Evolutionary conservation across 345 rosid genomes (phyloP), one percentile per base, ranked within the genome.

Genomic region (Tarenaya hassleriana): DNA sequence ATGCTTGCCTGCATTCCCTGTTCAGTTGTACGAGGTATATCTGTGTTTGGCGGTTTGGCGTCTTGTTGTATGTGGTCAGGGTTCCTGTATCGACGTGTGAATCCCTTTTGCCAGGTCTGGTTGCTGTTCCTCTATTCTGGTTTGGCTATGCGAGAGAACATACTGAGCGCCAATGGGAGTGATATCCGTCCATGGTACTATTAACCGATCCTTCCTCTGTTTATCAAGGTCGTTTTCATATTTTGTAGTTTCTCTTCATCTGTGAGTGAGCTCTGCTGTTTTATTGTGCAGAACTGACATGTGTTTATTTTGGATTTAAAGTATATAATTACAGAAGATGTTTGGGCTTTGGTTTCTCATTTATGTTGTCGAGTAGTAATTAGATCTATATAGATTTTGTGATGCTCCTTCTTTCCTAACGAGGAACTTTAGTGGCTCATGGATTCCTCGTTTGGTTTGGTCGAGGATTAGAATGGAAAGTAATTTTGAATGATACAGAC

Each of bases 171-270:
- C 39, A 94, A 94, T 58, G 99, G 99, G 69, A 94, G 99, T 56
- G 99, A 94, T 64, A 94, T 94, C 64, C 97, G 99, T 69, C 77
- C 97, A 39, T 94, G 99, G 99, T 94, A 79, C 69, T 66, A 8
- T 39, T 15, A 5, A 38, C 1, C 5, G 8, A 15, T 45, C 33
- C 43, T 13, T 57, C 8, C 53, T 14, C 3, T 2, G 1, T 33
- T 57, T 24, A 3, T 32, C 42, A 17, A 49, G 15, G n/a, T 6
- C 44, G 34, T 64, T 35, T n/a, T 57, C 9, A 8, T 31, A n/a
- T 18, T 15, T 42, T 34, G n/a, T n/a, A n/a, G n/a, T n/a, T 10
- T 48, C 44, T 21, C 34, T 14, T 3, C 11, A 8, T 41, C 47
- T 9, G 47, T 34, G 19, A 56, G 16, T 50, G 41, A 27, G 37